Evolutionary conservation across 768 basidiomycete genomes (phyloP).

Genomic region (button mushroom (Agaricus bisporus)): DNA sequence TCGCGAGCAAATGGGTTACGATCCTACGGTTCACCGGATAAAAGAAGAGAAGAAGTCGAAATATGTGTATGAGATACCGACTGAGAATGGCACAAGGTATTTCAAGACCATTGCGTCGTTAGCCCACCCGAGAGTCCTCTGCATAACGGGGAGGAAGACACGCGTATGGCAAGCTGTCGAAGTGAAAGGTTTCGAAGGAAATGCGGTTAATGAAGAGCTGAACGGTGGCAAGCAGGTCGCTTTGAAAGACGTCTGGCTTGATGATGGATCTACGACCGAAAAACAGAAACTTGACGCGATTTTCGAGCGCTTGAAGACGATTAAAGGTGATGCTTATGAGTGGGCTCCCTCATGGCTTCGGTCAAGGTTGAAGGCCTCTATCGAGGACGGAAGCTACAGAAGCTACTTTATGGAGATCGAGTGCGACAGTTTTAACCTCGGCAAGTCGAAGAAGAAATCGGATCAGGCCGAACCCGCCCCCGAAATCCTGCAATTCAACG

Average conservation of each 20-base stretch:
- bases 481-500: too few species aligned
- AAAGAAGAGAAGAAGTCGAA: not conserved
- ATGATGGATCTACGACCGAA: conserved; percentile 11
- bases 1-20: conserved; percentile 5
- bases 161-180: conserved; percentile 5
- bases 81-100: not conserved
- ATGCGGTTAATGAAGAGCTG: not conserved
- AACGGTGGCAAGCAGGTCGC: conserved; percentile 5
- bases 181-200: not conserved
- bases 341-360: not conserved
- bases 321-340: not conserved
- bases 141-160: conserved; percentile 6
- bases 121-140: not conserved
- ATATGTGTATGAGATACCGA: conserved; percentile 6
- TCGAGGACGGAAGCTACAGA: not conserved
- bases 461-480: not conserved
- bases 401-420: conserved; percentile 1
- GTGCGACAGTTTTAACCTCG: not conserved
- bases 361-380: not conserved
- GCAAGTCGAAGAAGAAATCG: not conserved
- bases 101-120: not conserved
- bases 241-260: conserved; percentile 18
- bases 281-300: conserved; percentile 11
- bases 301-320: conserved; percentile 6
- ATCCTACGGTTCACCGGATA: not conserved